Conservation (phyloP, 306 rosid genomes). For the Biancaea sappan region DNA sequence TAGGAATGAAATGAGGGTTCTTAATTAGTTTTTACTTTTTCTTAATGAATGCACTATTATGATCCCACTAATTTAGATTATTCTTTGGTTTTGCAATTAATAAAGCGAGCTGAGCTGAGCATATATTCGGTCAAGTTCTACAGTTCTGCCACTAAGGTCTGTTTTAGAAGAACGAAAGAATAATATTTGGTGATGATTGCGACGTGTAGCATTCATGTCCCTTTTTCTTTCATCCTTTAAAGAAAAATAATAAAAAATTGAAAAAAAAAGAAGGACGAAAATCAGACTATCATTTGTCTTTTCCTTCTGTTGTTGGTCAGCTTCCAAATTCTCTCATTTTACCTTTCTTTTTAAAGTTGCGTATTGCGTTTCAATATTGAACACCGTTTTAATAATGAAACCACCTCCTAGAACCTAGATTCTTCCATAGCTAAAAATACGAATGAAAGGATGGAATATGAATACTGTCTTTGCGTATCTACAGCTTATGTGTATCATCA, state of each 20-base stretch:
- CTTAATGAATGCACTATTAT: neutral
- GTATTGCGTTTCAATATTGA: too few relatives aligned
- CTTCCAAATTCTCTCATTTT: neutral
- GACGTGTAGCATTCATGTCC: constrained; percentile 58
- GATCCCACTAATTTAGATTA: constrained; percentile 13
- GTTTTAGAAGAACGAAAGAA: constrained; percentile 52
- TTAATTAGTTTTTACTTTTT: too few relatives aligned
- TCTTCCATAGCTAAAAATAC: too few relatives aligned
- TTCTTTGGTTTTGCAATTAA: constrained; percentile 41
- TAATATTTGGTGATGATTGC: constrained; percentile 67
- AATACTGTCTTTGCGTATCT: too few relatives aligned
- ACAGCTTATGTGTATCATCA: too few relatives aligned
- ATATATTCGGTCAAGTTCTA: constrained; percentile 51
- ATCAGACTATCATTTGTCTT: neutral
- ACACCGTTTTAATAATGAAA: too few relatives aligned
- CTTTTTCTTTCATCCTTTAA: constrained; percentile 24
- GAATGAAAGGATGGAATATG: too few relatives aligned
- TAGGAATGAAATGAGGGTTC: constrained; percentile 18
- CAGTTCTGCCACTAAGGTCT: constrained; percentile 51
- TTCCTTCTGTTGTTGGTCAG: neutral
- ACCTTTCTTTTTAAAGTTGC: neutral
- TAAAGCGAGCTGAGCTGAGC: constrained; percentile 39
- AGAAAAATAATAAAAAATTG: too few relatives aligned
- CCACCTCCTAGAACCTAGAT: too few relatives aligned
- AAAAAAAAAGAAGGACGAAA: neutral